Evolutionary conservation across 257 asterid genomes (phyloP).

Genomic region (Solanum bulbocastanum): DNA sequence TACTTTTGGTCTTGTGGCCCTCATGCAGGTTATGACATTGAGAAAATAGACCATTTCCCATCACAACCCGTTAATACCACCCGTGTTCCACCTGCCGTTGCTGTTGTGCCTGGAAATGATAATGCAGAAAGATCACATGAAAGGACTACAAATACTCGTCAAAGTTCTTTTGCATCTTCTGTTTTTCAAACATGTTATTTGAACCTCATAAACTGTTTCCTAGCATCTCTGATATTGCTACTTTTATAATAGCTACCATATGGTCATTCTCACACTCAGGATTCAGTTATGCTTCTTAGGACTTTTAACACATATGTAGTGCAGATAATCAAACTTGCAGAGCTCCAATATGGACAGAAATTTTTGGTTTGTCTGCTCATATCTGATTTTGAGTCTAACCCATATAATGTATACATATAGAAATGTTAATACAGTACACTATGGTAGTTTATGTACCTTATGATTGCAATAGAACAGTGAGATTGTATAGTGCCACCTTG

Average conservation of each 20-base stretch:
- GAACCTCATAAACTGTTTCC: slow-evolving; percentile 7
- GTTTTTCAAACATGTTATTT: slow-evolving; percentile 6
- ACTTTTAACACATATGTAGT: not conserved
- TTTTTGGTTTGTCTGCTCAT: not conserved
- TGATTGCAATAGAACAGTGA: not conserved
- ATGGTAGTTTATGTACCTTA: not conserved
- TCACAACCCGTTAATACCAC: slow-evolving; percentile 28
- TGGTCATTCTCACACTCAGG: not conserved
- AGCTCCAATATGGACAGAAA: not conserved
- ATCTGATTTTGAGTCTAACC: not conserved
- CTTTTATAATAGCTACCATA: slow-evolving; percentile 8
- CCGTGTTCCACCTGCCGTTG: slow-evolving; percentile 40
- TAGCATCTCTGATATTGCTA: slow-evolving; percentile 4
- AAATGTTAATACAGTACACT: not conserved
- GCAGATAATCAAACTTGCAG: not conserved
- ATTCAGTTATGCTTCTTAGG: not conserved
- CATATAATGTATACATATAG: not conserved
- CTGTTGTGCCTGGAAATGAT: slow-evolving; percentile 23
- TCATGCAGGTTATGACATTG: slow-evolving; percentile 54
- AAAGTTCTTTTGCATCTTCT: slow-evolving; percentile 22
- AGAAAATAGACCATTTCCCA: slow-evolving; percentile 18
- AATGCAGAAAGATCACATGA: slow-evolving; percentile 12
- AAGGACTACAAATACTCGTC: slow-evolving; percentile 12
- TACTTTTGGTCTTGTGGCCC: not conserved
- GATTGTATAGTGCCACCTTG: not conserved